Percentiles rank a stretch among this genome's conserved stretches.
phyloP scores from a whole-genome alignment of 345 rosid species.

The Salix koriyanagi region DNA sequence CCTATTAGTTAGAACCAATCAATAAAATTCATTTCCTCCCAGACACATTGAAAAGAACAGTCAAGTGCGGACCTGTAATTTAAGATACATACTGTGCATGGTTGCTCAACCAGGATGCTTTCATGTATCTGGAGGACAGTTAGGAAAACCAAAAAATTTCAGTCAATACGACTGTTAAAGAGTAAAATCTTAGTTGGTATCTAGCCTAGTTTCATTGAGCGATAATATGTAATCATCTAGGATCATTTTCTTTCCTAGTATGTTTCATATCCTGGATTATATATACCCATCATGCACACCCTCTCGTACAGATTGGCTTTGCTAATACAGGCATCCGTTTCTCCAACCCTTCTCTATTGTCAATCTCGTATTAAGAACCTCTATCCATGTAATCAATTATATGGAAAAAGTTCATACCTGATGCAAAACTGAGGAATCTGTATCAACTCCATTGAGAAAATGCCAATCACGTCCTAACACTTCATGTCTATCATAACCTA shows the following conservation, averaged over 20 bases:
- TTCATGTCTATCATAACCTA: constrained; percentile 81
- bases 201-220: not conserved
- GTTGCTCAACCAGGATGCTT: constrained; percentile 54
- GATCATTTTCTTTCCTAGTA: not conserved
- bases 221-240: not conserved
- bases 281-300: not conserved
- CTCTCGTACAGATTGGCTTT: not conserved
- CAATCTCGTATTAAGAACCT: not conserved
- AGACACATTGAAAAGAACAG: constrained; percentile 18
- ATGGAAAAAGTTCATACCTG: constrained; percentile 40
- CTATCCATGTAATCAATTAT: not conserved
- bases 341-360: not conserved
- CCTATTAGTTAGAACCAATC: constrained; percentile 1
- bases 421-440: constrained; percentile 48
- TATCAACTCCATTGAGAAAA: constrained; percentile 66
- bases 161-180: not conserved
- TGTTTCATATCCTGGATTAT: not conserved
- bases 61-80: constrained; percentile 82
- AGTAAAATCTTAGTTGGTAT: not conserved
- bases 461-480: constrained; percentile 74
- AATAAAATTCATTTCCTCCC: not conserved
- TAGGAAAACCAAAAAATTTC: constrained; percentile 1
- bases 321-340: not conserved
- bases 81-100: constrained; percentile 91
- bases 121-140: constrained; percentile 55